phyloP scores from a whole-genome alignment of 164 flowering plant genomes.

The Platanus orientalis region DNA sequence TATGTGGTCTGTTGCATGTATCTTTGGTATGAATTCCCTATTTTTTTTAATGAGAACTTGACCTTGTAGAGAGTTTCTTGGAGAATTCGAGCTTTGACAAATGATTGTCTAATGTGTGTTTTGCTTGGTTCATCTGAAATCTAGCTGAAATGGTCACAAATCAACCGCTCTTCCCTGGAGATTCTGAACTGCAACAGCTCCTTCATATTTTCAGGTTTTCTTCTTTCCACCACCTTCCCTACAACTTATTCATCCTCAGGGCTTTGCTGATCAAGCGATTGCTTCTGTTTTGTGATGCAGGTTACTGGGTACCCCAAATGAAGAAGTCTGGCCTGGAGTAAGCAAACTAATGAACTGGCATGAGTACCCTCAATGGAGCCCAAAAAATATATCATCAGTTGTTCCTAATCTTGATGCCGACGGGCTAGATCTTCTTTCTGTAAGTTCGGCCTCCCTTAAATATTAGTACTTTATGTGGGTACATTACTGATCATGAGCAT shows the following conservation, averaged over 20 bases:
- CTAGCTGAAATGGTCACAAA: slow-evolving; percentile 82
- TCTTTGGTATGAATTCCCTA: slow-evolving; percentile 52
- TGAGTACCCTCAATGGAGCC: slow-evolving; percentile 85
- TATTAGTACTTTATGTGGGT: too few species aligned
- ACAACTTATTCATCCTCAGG: too few species aligned
- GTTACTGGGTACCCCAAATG: slow-evolving; percentile 87
- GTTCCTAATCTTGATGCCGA: slow-evolving; percentile 61
- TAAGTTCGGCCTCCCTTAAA: slow-evolving; percentile 27
- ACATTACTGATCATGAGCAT: too few species aligned
- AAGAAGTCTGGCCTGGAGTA: slow-evolving; percentile 84
- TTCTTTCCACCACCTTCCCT: too few species aligned
- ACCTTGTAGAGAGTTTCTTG: too few species aligned
- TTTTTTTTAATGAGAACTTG: not conserved
- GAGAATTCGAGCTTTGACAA: too few species aligned
- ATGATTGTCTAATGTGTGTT: too few species aligned
- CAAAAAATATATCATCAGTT: slow-evolving; percentile 48
- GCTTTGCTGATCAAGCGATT: too few species aligned
- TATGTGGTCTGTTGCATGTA: slow-evolving; percentile 93
- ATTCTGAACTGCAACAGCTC: slow-evolving; percentile 90
- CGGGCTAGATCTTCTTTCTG: slow-evolving; percentile 66
- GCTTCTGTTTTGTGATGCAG: slow-evolving; percentile 24
- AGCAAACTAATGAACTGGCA: slow-evolving; percentile 81
- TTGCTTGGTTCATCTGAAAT: too few species aligned
- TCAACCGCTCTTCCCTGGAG: slow-evolving; percentile 81
- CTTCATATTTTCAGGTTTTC: slow-evolving; percentile 83